These are phyloP conservation scores for Leishmania major DNA, from an alignment of 208 protist species.

Conservation along the genomic window DNA sequence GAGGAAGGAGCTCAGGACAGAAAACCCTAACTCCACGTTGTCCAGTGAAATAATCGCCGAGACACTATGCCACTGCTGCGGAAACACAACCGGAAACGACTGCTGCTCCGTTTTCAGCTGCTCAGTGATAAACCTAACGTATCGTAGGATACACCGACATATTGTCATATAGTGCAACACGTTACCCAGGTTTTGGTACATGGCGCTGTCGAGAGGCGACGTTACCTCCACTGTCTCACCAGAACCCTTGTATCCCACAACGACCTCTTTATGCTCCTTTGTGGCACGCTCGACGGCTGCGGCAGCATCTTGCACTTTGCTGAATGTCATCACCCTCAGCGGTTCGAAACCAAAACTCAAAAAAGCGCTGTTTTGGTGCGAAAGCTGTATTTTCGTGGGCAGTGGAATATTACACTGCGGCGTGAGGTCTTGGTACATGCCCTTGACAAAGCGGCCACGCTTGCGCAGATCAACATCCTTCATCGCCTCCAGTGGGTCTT, in stretches of 20 bases:
- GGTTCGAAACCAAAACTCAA: slow-evolving; percentile 85
- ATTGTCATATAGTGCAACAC: slow-evolving; percentile 78
- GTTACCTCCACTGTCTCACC: slow-evolving; percentile 69
- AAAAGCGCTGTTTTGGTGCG: slow-evolving; percentile 81
- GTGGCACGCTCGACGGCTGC: slow-evolving; percentile 53
- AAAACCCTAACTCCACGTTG: slow-evolving; percentile 67
- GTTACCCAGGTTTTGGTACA: slow-evolving; percentile 51
- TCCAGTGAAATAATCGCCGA: slow-evolving; percentile 77
- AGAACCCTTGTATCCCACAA: slow-evolving; percentile 61
- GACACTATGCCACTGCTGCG: slow-evolving; percentile 82
- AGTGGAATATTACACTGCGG: slow-evolving; percentile 70
- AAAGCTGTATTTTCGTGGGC: slow-evolving; percentile 78
- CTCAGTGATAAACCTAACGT: slow-evolving; percentile 64
- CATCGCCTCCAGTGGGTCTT: slow-evolving; percentile 75
- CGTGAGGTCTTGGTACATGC: slow-evolving; percentile 63
- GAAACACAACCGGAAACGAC: slow-evolving; percentile 48
- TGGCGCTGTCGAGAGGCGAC: slow-evolving; percentile 49
- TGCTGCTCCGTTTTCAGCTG: slow-evolving; percentile 49
- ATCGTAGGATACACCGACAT: slow-evolving; percentile 64
- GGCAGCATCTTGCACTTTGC: slow-evolving; percentile 38
- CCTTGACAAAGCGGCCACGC: slow-evolving; percentile 76
- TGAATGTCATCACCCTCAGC: slow-evolving; percentile 70
- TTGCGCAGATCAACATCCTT: slow-evolving; percentile 83
- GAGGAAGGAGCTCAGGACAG: slow-evolving; percentile 69
- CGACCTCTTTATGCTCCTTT: slow-evolving; percentile 63